A percentile compares a stretch with the other conserved stretches of the same genome.
These are phyloP conservation scores for Avicennia marina DNA, from an alignment of 257 asterid species.

Conservation along the genomic window DNA sequence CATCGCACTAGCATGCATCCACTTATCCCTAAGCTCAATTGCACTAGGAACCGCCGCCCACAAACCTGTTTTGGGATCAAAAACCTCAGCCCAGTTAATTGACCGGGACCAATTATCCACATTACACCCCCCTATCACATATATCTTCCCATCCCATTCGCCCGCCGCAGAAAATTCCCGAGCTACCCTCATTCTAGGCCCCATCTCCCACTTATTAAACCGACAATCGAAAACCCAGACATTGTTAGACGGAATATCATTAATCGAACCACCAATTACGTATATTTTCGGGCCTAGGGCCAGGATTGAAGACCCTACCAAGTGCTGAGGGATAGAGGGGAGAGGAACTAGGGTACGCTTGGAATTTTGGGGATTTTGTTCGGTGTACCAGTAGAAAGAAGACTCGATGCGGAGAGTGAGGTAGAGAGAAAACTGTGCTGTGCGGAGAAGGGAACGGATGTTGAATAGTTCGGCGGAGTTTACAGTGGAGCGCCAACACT, in stretches of 20 bases:
- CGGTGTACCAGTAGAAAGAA: constrained; percentile 61
- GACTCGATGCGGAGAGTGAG: constrained; percentile 52
- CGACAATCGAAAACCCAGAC: constrained; percentile 77
- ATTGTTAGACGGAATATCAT: constrained; percentile 48
- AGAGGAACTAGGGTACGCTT: constrained; percentile 33
- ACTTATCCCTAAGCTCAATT: constrained; percentile 71
- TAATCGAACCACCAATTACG: constrained; percentile 74
- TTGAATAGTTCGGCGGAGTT: constrained; percentile 49
- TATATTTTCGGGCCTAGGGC: constrained; percentile 57
- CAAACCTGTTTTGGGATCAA: constrained; percentile 41
- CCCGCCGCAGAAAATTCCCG: constrained; percentile 84
- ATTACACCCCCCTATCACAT: constrained; percentile 84
- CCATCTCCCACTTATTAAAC: constrained; percentile 65
- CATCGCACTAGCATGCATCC: constrained; percentile 95
- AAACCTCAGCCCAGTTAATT: constrained; percentile 80
- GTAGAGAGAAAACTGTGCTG: constrained; percentile 53
- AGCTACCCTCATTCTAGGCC: constrained; percentile 59
- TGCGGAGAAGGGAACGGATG: constrained; percentile 51
- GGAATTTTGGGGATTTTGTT: constrained; percentile 22
- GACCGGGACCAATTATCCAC: constrained; percentile 77
- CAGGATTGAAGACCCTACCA: constrained; percentile 60
- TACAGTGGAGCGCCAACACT: constrained; percentile 60
- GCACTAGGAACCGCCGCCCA: constrained; percentile 68
- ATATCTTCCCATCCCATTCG: constrained; percentile 52
- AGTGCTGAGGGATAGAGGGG: constrained; percentile 52